These are phyloP conservation scores for Claviceps arundinis DNA, from an alignment of 2,329 filamentous ascomycete species.

Conservation along the genomic window DNA sequence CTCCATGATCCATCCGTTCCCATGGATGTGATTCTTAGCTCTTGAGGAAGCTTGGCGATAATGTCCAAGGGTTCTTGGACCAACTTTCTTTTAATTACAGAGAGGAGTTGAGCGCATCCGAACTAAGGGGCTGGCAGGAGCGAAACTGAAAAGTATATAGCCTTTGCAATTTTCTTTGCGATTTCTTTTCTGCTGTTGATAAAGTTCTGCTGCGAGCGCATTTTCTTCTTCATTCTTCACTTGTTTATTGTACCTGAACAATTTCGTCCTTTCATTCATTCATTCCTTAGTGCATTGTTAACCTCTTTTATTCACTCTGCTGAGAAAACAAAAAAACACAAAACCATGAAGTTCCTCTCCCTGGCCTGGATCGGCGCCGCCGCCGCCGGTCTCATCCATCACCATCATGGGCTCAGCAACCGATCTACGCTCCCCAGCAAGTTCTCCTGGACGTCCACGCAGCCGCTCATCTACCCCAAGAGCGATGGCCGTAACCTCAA, in stretches of 20 bases:
- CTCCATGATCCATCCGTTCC: background rate
- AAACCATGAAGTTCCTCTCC: background rate
- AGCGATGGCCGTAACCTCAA: background rate
- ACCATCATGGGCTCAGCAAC: background rate
- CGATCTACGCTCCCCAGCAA: background rate
- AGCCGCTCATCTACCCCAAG: background rate
- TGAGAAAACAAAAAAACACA: too few species aligned
- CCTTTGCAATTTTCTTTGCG: background rate
- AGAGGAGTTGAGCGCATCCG: too few species aligned
- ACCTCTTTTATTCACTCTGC: background rate
- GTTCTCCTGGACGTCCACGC: conserved; percentile 1
- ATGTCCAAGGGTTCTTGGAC: too few species aligned
- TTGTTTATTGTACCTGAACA: background rate
- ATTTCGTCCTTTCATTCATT: background rate
- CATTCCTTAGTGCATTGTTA: background rate
- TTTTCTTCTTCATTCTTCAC: background rate
- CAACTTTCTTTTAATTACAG: too few species aligned
- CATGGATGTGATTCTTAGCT: too few species aligned
- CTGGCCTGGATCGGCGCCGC: background rate
- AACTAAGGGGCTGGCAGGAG: too few species aligned
- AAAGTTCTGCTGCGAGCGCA: background rate
- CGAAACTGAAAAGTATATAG: background rate
- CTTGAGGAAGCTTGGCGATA: too few species aligned
- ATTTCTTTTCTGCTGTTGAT: background rate
- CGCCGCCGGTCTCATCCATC: background rate